Conservation (phyloP, 805 yeast species). For the Candida morakotiae region DNA sequence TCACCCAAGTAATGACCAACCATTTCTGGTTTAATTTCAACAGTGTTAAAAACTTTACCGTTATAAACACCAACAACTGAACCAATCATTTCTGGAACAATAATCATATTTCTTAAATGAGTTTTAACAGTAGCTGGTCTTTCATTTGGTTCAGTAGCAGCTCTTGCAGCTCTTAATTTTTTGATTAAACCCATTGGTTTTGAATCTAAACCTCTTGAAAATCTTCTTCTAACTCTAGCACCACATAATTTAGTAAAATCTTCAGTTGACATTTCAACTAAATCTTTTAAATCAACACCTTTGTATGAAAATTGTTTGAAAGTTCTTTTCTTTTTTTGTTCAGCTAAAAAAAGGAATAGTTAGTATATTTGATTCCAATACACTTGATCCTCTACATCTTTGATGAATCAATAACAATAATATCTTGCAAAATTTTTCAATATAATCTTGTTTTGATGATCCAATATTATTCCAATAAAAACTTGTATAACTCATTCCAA, state of each 20-base stretch:
- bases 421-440: neutral
- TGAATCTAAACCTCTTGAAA: conserved; percentile 93
- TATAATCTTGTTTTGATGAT: too few relatives aligned
- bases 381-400: too few relatives aligned
- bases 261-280: conserved; percentile 91
- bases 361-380: conserved; percentile 6
- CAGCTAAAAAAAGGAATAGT: conserved; percentile 12
- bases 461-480: too few relatives aligned
- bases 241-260: conserved; percentile 95
- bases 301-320: conserved; percentile 97
- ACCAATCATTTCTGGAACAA: conserved; percentile 99
- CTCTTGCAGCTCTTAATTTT: conserved; percentile 97
- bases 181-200: conserved; percentile 95
- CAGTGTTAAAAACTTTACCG: conserved; percentile 99
- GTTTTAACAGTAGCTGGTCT: conserved; percentile 98
- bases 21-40: conserved; percentile 99
- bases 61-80: conserved; percentile 98
- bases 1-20: conserved; percentile 99
- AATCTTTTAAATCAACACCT: conserved; percentile 95
- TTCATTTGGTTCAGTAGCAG: conserved; percentile 84
- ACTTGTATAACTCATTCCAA: too few relatives aligned
- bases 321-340: conserved; percentile 71
- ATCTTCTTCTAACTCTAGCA: conserved; percentile 99
- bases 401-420: neutral
- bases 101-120: conserved; percentile 97